Evolutionary conservation across 495 filamentous ascomycete species (phyloP), one percentile per base, ranked within the genome.

Genomic region (Tuber borchii): DNA sequence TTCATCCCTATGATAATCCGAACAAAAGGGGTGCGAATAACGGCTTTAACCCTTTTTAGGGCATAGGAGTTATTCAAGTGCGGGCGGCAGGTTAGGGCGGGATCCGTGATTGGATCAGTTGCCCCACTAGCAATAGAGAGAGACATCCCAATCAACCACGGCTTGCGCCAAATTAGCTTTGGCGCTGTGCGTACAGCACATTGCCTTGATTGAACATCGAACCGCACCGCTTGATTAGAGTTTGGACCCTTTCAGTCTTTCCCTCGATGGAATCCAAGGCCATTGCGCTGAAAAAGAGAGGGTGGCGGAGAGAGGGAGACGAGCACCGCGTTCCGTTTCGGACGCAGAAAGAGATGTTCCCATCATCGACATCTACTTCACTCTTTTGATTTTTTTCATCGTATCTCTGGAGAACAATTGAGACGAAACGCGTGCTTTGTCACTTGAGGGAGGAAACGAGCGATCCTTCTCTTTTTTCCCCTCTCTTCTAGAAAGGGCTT

Each of bases 401-500:
- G 56, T 65, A 19, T 65, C 56, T 34, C 56, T 34, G 56, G 26
- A 34, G 56, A 31, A 65, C 26, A 19, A 34, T 65, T 34, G 12
- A 16, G 26, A 26, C 51, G n/a, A 65, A 31, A 31, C 56, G 56
- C 56, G 56, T 65, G 12, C 26, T 65, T 65, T 34, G 14, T 65
- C 17, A 34, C 16, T 34, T 34, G 26, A 19, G 56, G 26, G 56
- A 19, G 56, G 56, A 65, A 65, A 1, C 56, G 26, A 65, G 34
- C 14, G 14, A 34, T 12, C 31, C 72, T 74, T 74, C 61, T 44
- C 17, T 19, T 70, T 12, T 69, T 68, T 37, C 2, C 2, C 3
- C 74, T 75, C 48, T 75, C 48, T 61, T 31, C 43, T 31, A 70
- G 51, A 43, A 56, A 19, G 74, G 56, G 45, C 44, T 65, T 43